Conservation (phyloP, 83 land plant genomes). For the Isoetes engelmannii region DNA sequence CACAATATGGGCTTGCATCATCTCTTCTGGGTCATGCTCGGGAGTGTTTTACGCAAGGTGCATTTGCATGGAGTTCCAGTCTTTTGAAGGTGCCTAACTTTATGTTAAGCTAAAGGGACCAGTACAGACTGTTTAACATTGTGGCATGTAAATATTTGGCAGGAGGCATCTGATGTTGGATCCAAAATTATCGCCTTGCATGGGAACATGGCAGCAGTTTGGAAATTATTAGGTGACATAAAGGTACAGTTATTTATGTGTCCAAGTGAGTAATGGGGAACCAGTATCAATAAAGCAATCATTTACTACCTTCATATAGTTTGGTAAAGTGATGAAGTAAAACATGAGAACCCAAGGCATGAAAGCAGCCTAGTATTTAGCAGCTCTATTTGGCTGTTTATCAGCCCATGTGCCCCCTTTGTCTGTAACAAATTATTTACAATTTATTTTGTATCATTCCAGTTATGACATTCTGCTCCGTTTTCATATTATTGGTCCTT, state of each 20-base stretch:
- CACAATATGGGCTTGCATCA: constrained; percentile 61
- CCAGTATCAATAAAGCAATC: too few relatives aligned
- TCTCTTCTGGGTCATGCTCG: constrained; percentile 49
- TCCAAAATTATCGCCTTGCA: constrained; percentile 21
- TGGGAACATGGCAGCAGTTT: constrained; percentile 41
- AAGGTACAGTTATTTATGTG: constrained; percentile 32
- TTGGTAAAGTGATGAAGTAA: too few relatives aligned
- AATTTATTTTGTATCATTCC: too few relatives aligned
- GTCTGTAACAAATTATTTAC: too few relatives aligned
- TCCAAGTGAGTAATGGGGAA: too few relatives aligned
- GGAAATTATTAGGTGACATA: constrained; percentile 75
- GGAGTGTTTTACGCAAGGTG: constrained; percentile 49
- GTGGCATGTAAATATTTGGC: constrained; percentile 36
- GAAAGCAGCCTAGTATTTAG: too few relatives aligned
- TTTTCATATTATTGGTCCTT: too few relatives aligned
- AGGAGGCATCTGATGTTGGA: constrained; percentile 61
- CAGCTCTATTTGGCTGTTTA: too few relatives aligned
- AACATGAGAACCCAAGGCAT: too few relatives aligned
- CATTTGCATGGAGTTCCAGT: constrained; percentile 51
- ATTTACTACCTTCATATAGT: too few relatives aligned
- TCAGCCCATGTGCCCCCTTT: too few relatives aligned
- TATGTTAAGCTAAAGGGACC: not conserved
- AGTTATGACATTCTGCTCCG: too few relatives aligned
- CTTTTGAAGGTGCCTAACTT: constrained; percentile 29
- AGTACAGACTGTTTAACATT: not conserved